phyloP scores from a whole-genome alignment of 2,329 filamentous ascomycete species.

The Whalleya microplaca region DNA sequence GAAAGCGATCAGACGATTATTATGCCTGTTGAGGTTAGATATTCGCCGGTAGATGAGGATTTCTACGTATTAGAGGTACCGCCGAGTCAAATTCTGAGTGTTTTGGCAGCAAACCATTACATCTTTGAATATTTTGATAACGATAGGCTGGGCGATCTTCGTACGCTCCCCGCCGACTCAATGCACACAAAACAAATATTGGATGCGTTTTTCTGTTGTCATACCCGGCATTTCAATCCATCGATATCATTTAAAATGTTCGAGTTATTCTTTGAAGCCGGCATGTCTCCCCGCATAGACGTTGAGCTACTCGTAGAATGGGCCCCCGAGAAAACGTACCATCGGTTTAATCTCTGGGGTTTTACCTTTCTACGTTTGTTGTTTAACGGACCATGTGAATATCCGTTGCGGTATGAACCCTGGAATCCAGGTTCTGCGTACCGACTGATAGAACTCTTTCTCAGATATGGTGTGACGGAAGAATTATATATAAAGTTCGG shows the following conservation, averaged over 20 bases:
- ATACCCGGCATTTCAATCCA: background rate
- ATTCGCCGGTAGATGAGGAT: too few relatives aligned
- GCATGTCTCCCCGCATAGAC: slow-evolving; percentile 5
- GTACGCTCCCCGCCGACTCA: background rate
- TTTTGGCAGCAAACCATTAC: background rate
- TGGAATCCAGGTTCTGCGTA: background rate
- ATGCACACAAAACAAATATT: background rate
- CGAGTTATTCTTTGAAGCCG: slow-evolving; percentile 2
- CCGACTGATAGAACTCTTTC: slow-evolving; percentile 4
- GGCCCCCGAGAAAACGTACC: too few relatives aligned
- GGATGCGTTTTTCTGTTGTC: background rate
- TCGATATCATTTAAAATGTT: slow-evolving; percentile 1
- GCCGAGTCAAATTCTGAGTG: background rate
- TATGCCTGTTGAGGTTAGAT: too few relatives aligned
- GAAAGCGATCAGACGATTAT: background rate
- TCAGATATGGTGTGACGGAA: slow-evolving; percentile 5
- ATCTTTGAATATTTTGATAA: slow-evolving; percentile 7
- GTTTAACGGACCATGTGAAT: background rate
- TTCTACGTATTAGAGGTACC: background rate
- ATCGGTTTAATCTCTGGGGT: background rate
- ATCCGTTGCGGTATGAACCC: too few relatives aligned
- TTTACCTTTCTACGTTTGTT: slow-evolving; percentile 2
- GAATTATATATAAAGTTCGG: slow-evolving; percentile 3
- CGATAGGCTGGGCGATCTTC: slow-evolving; percentile 1
- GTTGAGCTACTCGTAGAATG: background rate